phyloP scores from a whole-genome alignment of 148 eudicot species.

The Fagopyrum homotropicum region DNA sequence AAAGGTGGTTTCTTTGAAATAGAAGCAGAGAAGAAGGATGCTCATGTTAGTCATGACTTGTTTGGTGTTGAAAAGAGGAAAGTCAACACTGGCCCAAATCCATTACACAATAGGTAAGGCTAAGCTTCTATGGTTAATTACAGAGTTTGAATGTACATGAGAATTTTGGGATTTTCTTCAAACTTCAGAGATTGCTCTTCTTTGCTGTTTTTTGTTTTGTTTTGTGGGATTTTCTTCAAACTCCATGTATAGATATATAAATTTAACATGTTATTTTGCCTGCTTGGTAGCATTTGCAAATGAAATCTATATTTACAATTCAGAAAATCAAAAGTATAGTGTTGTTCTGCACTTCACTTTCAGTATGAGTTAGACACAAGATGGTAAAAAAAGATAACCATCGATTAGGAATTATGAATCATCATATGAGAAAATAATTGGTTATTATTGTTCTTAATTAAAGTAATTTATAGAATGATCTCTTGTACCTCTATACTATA shows the following conservation, averaged over 20 bases:
- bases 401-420: neutral
- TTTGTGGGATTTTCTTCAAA: neutral
- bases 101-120: conserved; percentile 79
- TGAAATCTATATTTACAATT: neutral
- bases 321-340: neutral
- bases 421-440: neutral
- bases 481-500: neutral
- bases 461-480: neutral
- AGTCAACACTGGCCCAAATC: conserved; percentile 86
- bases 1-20: conserved; percentile 17
- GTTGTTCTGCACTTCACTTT: neutral
- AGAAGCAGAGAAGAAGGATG: conserved; percentile 9
- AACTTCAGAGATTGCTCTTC: conserved; percentile 4
- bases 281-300: neutral
- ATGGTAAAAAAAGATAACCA: neutral
- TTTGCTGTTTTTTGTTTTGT: neutral
- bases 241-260: neutral
- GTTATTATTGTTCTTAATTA: neutral
- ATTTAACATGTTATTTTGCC: neutral
- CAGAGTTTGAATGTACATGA: conserved; percentile 25
- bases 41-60: conserved; percentile 25
- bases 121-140: conserved; percentile 7
- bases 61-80: conserved; percentile 72
- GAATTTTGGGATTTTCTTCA: conserved; percentile 16
- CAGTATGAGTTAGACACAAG: neutral